Conservation (phyloP, 164 flowering plant genomes). For the Nelumbo lutea region DNA sequence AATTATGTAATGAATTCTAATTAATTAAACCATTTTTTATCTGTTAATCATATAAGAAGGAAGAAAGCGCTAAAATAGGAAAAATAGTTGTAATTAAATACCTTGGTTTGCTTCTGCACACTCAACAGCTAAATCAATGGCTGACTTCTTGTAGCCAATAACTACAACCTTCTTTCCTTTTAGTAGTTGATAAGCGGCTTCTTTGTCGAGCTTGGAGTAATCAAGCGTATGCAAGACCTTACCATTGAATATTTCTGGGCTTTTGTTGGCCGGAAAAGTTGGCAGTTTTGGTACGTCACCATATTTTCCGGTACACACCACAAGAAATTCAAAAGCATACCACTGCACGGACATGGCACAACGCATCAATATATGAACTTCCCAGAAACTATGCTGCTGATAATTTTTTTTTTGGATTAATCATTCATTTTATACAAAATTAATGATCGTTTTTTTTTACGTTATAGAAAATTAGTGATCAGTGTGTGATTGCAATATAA, state of each 20-base stretch:
- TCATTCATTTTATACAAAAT: not conserved
- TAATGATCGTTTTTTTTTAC: not conserved
- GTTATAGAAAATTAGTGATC: not conserved
- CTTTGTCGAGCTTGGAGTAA: conserved; percentile 68
- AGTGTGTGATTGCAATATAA: too few relatives aligned
- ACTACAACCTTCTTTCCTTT: conserved; percentile 72
- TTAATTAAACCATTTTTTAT: not conserved
- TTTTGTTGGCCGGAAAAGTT: conserved; percentile 47
- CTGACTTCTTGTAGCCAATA: conserved; percentile 90
- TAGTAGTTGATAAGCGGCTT: conserved; percentile 45
- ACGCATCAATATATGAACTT: not conserved
- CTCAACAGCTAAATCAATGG: conserved; percentile 78
- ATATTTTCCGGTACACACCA: conserved; percentile 80
- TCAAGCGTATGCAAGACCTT: conserved; percentile 79
- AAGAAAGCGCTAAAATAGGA: not conserved
- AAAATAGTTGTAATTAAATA: conserved; percentile 10
- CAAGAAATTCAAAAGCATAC: conserved; percentile 68
- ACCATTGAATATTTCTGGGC: conserved; percentile 73
- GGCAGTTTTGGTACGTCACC: conserved; percentile 74
- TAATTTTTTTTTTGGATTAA: not conserved
- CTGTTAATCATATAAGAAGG: not conserved
- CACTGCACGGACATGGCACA: conserved; percentile 36
- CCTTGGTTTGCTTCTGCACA: conserved; percentile 91
- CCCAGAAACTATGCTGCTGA: not conserved
- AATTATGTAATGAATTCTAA: too few relatives aligned